These are phyloP conservation scores for Colletotrichum spinosum DNA, from an alignment of 2,329 filamentous ascomycete genomes.

Conservation along the genomic window DNA sequence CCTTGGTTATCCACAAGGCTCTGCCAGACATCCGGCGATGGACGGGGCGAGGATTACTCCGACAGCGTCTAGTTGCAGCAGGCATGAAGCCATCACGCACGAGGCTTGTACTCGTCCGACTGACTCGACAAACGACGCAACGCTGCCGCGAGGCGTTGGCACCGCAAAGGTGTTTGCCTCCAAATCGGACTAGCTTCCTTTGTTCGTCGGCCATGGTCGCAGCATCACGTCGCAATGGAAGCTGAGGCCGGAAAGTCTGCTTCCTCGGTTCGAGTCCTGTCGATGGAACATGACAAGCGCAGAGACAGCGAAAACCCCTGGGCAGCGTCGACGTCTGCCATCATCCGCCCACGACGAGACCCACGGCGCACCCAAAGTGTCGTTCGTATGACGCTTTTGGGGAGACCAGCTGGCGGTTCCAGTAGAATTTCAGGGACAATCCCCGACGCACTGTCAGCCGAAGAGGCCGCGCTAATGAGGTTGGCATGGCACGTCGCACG, in stretches of 20 bases:
- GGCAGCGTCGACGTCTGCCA: no score
- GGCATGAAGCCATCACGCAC: conserved; percentile 10
- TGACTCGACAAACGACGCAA: conserved; percentile 34
- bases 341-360: no score
- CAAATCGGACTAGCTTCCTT: not conserved
- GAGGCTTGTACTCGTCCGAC: conserved; percentile 8
- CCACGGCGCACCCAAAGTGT: not conserved
- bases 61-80: conserved; percentile 5
- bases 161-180: conserved; percentile 11
- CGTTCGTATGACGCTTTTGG: conserved; percentile 5
- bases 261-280: not conserved
- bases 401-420: conserved; percentile 9
- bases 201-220: not conserved
- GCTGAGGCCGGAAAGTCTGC: no score
- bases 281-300: conserved; percentile 17
- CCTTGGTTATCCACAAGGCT: not conserved
- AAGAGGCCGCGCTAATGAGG: not conserved
- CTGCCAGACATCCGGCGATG: conserved; percentile 15
- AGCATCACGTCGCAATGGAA: no score
- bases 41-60: conserved; percentile 11
- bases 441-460: conserved; percentile 9
- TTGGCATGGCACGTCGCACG: no score
- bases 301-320: conserved; percentile 15
- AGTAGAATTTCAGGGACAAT: conserved; percentile 8
- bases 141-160: conserved; percentile 27